Evolutionary conservation across 441 rosid genomes (phyloP).

Genomic region (Syzygium syzygioides): DNA sequence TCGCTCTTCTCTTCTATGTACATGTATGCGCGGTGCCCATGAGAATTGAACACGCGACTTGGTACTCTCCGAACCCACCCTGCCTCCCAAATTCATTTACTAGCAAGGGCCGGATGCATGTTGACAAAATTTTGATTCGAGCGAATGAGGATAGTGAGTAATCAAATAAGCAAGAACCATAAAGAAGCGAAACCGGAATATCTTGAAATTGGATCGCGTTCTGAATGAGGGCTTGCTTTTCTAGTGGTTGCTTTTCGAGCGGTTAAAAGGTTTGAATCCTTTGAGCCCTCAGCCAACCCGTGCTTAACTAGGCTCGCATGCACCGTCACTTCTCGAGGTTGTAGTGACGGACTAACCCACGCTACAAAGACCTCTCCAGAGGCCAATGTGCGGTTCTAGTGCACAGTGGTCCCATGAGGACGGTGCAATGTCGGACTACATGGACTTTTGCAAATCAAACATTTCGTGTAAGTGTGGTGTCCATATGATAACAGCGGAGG

Average conservation of each 20-base stretch:
- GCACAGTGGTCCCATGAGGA: not conserved
- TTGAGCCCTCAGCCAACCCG: too few species aligned
- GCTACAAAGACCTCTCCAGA: not conserved
- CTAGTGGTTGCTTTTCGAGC: too few species aligned
- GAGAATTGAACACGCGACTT: too few species aligned
- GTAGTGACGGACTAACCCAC: not conserved
- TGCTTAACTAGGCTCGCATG: too few species aligned
- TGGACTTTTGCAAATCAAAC: not conserved
- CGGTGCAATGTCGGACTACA: not conserved
- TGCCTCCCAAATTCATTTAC: too few species aligned
- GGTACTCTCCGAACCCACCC: too few species aligned
- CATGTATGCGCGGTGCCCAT: too few species aligned
- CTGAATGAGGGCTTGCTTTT: too few species aligned
- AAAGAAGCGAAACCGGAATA: fast-evolving
- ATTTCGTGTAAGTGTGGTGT: not conserved
- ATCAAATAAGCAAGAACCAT: not conserved
- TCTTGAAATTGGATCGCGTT: not conserved
- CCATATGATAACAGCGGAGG: fast-evolving
- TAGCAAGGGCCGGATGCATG: too few species aligned
- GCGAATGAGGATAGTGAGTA: not conserved
- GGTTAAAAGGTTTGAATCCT: too few species aligned
- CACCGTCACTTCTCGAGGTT: not conserved
- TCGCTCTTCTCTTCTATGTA: too few species aligned
- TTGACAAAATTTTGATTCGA: not conserved
- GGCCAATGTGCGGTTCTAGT: not conserved